A percentile compares a stretch with the other conserved stretches of the same genome.
phyloP scores from a whole-genome alignment of 495 filamentous ascomycete species.

The Podospora australis region DNA sequence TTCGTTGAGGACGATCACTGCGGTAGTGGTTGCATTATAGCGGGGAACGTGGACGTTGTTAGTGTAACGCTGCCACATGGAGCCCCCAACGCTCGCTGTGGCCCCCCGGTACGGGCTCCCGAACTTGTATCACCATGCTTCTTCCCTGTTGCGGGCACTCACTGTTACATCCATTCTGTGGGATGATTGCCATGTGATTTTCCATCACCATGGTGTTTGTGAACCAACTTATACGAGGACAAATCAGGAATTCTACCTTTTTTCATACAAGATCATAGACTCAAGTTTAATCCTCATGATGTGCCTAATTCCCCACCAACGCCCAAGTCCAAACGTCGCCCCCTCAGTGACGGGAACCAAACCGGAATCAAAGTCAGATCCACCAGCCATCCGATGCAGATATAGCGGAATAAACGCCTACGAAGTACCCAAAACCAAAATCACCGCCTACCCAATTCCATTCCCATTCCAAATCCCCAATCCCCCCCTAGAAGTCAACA shows the following conservation, averaged over 20 bases:
- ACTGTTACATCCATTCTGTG: not conserved
- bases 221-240: no score
- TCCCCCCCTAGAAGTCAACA: not conserved
- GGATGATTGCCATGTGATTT: not conserved
- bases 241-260: no score
- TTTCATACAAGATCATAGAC: not conserved
- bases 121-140: not conserved
- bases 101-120: not conserved
- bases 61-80: constrained; percentile 6
- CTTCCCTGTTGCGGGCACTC: not conserved
- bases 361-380: no score
- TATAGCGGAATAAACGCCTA: no score
- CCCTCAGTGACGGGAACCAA: no score
- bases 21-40: constrained; percentile 15
- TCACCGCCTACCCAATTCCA: no score
- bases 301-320: no score
- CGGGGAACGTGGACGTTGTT: constrained; percentile 2
- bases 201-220: no score
- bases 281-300: no score
- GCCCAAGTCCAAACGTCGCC: no score
- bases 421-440: no score
- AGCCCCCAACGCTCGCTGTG: not conserved
- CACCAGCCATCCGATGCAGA: no score
- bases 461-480: not conserved
- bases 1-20: not conserved